Evolutionary conservation across 2,329 filamentous ascomycete genomes (phyloP).

Genomic region (Metarhizium humberi): DNA sequence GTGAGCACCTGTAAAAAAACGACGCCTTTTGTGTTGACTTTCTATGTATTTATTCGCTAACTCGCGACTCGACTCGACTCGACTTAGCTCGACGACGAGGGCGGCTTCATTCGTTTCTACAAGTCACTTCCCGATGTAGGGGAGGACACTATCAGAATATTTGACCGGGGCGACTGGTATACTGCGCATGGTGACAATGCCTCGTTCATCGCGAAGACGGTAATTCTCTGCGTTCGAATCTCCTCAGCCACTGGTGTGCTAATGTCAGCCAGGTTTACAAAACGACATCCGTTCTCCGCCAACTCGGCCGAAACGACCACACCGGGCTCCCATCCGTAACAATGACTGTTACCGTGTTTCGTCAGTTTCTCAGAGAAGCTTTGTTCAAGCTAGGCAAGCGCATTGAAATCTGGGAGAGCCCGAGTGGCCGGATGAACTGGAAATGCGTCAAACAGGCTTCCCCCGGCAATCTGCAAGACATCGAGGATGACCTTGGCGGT

Average conservation of each 20-base stretch:
- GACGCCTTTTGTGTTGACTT: not conserved
- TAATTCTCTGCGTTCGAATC: slow-evolving; percentile 25
- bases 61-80: not conserved
- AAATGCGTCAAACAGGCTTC: slow-evolving; percentile 87
- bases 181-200: slow-evolving; percentile 87
- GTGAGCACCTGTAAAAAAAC: not conserved
- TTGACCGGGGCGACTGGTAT: slow-evolving; percentile 91
- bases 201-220: slow-evolving; percentile 70
- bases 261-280: slow-evolving; percentile 68
- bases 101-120: slow-evolving; percentile 94
- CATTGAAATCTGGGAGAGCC: slow-evolving; percentile 79
- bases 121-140: slow-evolving; percentile 67
- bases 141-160: slow-evolving; percentile 75
- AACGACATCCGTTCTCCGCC: slow-evolving; percentile 88
- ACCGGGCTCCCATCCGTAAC: slow-evolving; percentile 89
- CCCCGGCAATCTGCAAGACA: slow-evolving; percentile 90
- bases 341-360: slow-evolving; percentile 89
- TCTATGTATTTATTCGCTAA: not conserved
- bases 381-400: slow-evolving; percentile 86
- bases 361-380: slow-evolving; percentile 89
- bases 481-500: slow-evolving; percentile 87
- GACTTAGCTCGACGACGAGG: slow-evolving; percentile 81
- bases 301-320: slow-evolving; percentile 74
- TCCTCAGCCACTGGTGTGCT: not conserved
- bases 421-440: slow-evolving; percentile 77